phyloP scores from a whole-genome alignment of 1,284 basidiomycete species.

The Rhodotorula sp. region DNA sequence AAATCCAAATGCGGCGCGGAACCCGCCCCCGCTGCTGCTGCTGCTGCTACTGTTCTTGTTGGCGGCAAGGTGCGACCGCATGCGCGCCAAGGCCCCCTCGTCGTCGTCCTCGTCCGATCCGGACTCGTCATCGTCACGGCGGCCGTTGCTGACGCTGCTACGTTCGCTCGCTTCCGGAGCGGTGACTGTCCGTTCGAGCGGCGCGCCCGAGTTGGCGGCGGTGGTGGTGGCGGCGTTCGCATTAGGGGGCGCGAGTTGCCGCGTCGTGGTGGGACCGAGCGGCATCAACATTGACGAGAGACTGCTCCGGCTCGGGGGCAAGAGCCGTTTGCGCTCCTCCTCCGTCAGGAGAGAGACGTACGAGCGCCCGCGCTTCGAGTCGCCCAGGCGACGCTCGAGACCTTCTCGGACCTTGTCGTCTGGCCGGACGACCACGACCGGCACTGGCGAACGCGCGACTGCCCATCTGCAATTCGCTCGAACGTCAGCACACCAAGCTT shows the following conservation, averaged over 20 bases:
- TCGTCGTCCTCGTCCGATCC: background rate
- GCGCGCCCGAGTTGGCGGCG: background rate
- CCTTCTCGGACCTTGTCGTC: constrained; percentile 42
- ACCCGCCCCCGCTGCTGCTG: background rate
- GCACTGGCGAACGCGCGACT: constrained; percentile 82
- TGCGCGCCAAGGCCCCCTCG: background rate
- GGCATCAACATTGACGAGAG: background rate
- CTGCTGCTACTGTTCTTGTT: background rate
- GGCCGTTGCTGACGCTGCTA: background rate
- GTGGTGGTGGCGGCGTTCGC: too few relatives aligned
- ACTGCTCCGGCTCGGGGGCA: background rate
- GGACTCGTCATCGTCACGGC: background rate
- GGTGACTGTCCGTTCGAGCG: constrained; percentile 29
- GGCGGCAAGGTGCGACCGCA: background rate
- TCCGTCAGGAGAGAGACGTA: constrained; percentile 35
- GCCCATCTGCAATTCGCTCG: constrained; percentile 57
- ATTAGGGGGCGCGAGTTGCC: background rate
- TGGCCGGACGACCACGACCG: constrained; percentile 76
- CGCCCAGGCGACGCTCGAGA: constrained; percentile 34
- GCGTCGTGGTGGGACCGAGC: background rate
- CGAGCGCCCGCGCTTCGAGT: constrained; percentile 29
- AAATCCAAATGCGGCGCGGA: constrained; percentile 3
- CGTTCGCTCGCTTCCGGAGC: constrained; percentile 18
- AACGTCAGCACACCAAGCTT: background rate
- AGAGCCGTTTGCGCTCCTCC: background rate